phyloP scores from a whole-genome alignment of 2,329 filamentous ascomycete genomes.

The Phaeosphaeriaceae sp. region DNA sequence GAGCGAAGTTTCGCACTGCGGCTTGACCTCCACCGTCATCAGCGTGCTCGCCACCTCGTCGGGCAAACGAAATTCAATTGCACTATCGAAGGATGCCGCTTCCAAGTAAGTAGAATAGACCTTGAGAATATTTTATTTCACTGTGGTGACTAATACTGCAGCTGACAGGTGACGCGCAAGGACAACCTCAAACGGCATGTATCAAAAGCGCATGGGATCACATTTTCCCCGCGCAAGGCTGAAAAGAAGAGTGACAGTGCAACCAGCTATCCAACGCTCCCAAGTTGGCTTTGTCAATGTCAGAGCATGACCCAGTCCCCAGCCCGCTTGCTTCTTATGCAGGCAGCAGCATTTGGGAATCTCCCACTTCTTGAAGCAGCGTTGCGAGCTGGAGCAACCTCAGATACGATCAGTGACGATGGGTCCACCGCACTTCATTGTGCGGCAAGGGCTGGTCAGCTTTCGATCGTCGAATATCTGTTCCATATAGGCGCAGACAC shows the following conservation, averaged over 20 bases:
- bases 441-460: slow-evolving; percentile 13
- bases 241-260: not conserved
- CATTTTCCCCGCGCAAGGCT: not conserved
- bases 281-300: not conserved
- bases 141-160: not conserved
- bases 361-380: not conserved
- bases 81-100: not conserved
- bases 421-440: slow-evolving; percentile 18
- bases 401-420: slow-evolving; percentile 4
- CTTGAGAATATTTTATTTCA: not conserved
- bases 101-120: not conserved
- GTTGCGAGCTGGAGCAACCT: not conserved
- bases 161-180: not conserved
- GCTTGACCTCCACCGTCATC: slow-evolving; percentile 10
- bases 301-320: not conserved
- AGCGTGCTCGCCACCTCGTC: slow-evolving; percentile 6
- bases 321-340: not conserved
- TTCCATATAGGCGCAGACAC: slow-evolving; percentile 4
- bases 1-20: slow-evolving; percentile 7
- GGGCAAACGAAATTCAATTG: slow-evolving; percentile 8
- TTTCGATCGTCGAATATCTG: not conserved
- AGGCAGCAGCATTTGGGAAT: slow-evolving; percentile 11
- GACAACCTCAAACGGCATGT: not conserved
- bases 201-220: not conserved
- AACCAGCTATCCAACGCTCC: not conserved